phyloP scores from a whole-genome alignment of 345 rosid species.

The Gossypium thurberi region DNA sequence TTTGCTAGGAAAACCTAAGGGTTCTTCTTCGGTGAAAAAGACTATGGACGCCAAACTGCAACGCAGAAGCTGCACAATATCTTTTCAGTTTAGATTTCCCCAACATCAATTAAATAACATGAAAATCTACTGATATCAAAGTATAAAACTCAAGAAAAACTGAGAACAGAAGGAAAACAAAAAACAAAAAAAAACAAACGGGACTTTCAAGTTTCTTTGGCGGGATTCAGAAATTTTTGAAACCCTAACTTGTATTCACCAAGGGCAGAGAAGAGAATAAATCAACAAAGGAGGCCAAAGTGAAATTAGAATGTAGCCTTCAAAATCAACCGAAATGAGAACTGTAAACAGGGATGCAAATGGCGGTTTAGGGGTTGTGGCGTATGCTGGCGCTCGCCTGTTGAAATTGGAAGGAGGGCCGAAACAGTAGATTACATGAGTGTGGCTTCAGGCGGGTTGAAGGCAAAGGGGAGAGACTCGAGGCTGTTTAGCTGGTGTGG shows the following conservation, averaged over 20 bases:
- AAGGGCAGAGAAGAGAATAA: background rate
- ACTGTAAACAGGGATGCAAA: background rate
- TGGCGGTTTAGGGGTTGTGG: background rate
- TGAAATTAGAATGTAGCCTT: background rate
- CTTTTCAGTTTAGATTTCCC: background rate
- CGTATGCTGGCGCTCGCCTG: background rate
- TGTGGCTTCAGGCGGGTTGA: too few relatives aligned
- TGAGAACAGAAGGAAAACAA: background rate
- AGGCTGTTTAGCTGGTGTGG: too few relatives aligned
- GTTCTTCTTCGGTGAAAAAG: background rate
- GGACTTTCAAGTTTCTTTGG: background rate
- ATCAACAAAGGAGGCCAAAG: background rate
- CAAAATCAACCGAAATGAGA: background rate
- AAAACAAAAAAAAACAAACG: background rate
- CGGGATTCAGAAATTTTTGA: background rate
- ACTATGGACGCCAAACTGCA: background rate
- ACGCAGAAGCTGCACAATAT: background rate
- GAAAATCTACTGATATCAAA: background rate
- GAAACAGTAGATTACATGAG: background rate
- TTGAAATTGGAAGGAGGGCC: background rate
- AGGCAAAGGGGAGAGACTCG: too few relatives aligned
- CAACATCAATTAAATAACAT: background rate
- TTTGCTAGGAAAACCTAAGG: background rate
- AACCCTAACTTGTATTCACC: background rate
- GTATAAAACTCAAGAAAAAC: background rate